Percentiles rank a stretch among this genome's conserved stretches.
Conservation (phyloP, 2,329 filamentous ascomycete genomes). For the Acrodontium crateriforme region DNA sequence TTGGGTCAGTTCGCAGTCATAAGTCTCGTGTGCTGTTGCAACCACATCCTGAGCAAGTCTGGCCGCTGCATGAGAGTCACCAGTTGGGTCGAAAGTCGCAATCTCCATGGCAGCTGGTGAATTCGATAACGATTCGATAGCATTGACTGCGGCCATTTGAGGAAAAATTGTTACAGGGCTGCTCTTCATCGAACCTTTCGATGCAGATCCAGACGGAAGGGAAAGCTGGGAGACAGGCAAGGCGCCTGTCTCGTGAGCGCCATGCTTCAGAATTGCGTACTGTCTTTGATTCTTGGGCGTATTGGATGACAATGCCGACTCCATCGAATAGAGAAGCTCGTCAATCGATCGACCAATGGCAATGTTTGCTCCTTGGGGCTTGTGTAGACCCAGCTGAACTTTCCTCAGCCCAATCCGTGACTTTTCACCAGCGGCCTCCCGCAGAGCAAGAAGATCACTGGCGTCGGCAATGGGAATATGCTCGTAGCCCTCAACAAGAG, state of each 20-base stretch:
- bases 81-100: constrained; percentile 53
- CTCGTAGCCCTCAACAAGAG: constrained; percentile 17
- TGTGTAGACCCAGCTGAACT: constrained; percentile 15
- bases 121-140: constrained; percentile 32
- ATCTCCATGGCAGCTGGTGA: constrained; percentile 34
- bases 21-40: constrained; percentile 49
- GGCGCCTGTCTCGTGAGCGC: constrained; percentile 6
- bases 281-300: constrained; percentile 1
- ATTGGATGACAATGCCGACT: constrained; percentile 3
- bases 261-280: constrained; percentile 14
- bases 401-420: constrained; percentile 14
- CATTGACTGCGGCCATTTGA: constrained; percentile 32
- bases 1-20: constrained; percentile 60
- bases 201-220: constrained; percentile 6
- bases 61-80: constrained; percentile 49
- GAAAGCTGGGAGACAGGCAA: constrained; percentile 12
- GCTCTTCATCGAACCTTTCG: constrained; percentile 2
- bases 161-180: constrained; percentile 25
- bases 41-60: constrained; percentile 45
- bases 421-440: constrained; percentile 14
- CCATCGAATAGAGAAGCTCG: constrained; percentile 15
- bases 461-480: constrained; percentile 16
- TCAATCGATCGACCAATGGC: constrained; percentile 12
- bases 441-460: constrained; percentile 14
- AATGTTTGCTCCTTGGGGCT: constrained; percentile 10